These are phyloP conservation scores for Mortierella sp. DNA, from an alignment of 371 early-diverging fungal genomes.

Conservation along the genomic window DNA sequence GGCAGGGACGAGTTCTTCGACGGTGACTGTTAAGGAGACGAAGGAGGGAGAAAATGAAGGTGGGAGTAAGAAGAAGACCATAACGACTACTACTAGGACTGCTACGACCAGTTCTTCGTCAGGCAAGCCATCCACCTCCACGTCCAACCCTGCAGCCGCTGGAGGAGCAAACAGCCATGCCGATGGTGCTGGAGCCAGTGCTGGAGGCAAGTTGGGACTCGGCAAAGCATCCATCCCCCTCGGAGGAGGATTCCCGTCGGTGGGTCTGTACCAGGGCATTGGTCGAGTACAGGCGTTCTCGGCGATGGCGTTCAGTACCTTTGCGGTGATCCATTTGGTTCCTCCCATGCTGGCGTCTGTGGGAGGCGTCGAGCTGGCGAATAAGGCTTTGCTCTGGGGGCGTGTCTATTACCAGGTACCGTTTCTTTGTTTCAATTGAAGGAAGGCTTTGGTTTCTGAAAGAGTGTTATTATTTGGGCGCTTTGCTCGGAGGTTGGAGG, in stretches of 20 bases:
- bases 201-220: neutral
- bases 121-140: neutral
- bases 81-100: neutral
- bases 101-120: neutral
- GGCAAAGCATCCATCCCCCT: neutral
- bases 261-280: slow-evolving; percentile 47
- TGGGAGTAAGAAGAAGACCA: too few species aligned
- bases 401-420: slow-evolving; percentile 58
- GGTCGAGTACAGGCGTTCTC: slow-evolving; percentile 36
- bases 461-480: neutral
- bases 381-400: slow-evolving; percentile 54
- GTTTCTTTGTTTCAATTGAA: neutral
- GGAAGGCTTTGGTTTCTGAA: neutral
- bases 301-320: slow-evolving; percentile 36
- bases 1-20: neutral
- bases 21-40: neutral
- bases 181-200: neutral
- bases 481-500: neutral
- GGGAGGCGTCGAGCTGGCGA: slow-evolving; percentile 43
- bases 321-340: slow-evolving; percentile 39
- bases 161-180: too few species aligned
- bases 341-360: slow-evolving; percentile 40
- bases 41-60: neutral
- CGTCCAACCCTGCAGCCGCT: neutral
- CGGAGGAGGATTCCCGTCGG: slow-evolving; percentile 20